Conservation (phyloP, 257 asterid species). For the Rubia yunnanensis region DNA sequence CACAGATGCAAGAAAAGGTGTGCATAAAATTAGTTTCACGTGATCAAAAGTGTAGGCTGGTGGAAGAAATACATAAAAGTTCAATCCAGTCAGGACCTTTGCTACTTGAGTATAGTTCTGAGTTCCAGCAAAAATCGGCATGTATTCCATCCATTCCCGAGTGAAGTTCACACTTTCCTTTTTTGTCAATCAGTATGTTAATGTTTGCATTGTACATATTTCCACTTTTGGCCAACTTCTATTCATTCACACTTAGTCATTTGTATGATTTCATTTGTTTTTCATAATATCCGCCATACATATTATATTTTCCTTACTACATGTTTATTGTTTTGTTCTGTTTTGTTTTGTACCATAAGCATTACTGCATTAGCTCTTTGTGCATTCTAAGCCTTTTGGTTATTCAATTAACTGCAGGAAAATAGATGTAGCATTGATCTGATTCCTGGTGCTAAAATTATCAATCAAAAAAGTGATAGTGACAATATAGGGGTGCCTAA, state of each 20-base stretch:
- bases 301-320: no score
- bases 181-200: no score
- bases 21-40: constrained; percentile 33
- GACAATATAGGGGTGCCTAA: not conserved
- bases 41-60: constrained; percentile 44
- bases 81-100: constrained; percentile 33
- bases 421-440: constrained; percentile 5
- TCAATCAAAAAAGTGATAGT: not conserved
- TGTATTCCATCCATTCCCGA: no score
- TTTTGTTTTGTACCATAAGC: not conserved
- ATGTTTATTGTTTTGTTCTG: not conserved
- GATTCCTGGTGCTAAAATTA: constrained; percentile 4
- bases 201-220: no score
- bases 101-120: constrained; percentile 43
- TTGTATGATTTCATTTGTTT: no score
- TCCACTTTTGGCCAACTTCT: not conserved
- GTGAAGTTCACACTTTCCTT: no score
- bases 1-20: constrained; percentile 43
- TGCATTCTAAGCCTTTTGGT: not conserved
- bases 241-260: no score
- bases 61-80: constrained; percentile 45
- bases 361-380: not conserved
- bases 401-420: constrained; percentile 19
- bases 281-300: no score
- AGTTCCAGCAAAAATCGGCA: constrained; percentile 26